Conservation (phyloP, 805 yeast species). For the Saccharomyces eubayanus region DNA sequence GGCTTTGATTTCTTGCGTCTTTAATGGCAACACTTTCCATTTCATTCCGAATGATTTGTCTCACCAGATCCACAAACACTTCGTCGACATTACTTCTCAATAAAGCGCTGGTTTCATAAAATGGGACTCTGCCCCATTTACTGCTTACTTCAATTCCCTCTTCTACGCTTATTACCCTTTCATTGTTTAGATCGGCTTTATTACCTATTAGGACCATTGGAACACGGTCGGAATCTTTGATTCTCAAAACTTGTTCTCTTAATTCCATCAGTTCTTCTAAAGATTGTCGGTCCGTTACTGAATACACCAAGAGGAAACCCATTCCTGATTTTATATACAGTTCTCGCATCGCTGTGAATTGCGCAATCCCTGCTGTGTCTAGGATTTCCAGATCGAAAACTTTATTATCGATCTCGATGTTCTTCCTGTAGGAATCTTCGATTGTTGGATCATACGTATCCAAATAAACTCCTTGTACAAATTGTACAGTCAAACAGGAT, state of each 20-base stretch:
- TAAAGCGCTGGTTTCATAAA: constrained; percentile 91
- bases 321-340: constrained; percentile 79
- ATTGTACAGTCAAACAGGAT: constrained; percentile 86
- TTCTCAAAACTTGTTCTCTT: constrained; percentile 74
- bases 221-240: constrained; percentile 64
- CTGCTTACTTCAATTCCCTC: constrained; percentile 79
- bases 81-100: constrained; percentile 83
- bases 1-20: background rate
- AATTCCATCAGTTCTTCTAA: constrained; percentile 69
- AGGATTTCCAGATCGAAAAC: constrained; percentile 78
- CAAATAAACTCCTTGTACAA: constrained; percentile 80
- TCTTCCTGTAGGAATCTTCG: constrained; percentile 89
- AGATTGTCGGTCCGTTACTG: constrained; percentile 70
- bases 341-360: constrained; percentile 93
- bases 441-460: constrained; percentile 95
- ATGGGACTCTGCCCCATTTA: constrained; percentile 83
- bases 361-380: constrained; percentile 93
- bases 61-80: constrained; percentile 78
- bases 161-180: constrained; percentile 66
- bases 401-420: constrained; percentile 79
- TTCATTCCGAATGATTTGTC: constrained; percentile 57
- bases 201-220: constrained; percentile 91
- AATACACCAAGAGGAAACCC: constrained; percentile 82
- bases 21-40: constrained; percentile 13
- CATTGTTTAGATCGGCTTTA: constrained; percentile 75